These are phyloP conservation scores for Ensete ventricosum DNA, from an alignment of 176 grass and related monocot species.

Conservation along the genomic window DNA sequence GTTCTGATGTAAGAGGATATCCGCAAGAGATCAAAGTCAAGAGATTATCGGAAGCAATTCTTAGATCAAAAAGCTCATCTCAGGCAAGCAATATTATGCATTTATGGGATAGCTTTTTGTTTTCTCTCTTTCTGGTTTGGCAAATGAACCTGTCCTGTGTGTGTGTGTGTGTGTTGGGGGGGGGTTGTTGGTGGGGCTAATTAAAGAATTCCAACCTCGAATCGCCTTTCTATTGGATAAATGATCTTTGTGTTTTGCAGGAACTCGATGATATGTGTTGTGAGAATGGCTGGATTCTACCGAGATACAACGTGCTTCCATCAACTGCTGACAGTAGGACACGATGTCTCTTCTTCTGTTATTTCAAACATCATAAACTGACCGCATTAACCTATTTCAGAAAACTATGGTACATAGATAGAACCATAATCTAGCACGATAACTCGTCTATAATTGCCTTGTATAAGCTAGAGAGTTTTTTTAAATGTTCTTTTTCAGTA, in stretches of 20 bases:
- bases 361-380: not conserved
- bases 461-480: no score
- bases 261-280: slow-evolving; percentile 2
- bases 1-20: slow-evolving; percentile 21
- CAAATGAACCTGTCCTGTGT: no score
- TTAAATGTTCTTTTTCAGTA: no score
- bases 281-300: not conserved
- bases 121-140: no score
- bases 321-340: not conserved
- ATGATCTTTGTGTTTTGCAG: not conserved
- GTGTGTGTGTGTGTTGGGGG: no score
- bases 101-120: no score
- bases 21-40: slow-evolving; percentile 27
- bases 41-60: slow-evolving; percentile 34
- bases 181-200: no score
- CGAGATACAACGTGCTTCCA: not conserved
- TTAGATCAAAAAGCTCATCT: slow-evolving; percentile 21
- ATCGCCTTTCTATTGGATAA: not conserved
- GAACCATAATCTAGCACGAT: no score
- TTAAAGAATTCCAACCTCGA: no score
- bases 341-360: not conserved
- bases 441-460: no score
- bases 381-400: no score
- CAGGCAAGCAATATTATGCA: slow-evolving; percentile 23
- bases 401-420: no score